phyloP scores from a whole-genome alignment of 352 stramenopile species.

The Pythium diclinum region DNA sequence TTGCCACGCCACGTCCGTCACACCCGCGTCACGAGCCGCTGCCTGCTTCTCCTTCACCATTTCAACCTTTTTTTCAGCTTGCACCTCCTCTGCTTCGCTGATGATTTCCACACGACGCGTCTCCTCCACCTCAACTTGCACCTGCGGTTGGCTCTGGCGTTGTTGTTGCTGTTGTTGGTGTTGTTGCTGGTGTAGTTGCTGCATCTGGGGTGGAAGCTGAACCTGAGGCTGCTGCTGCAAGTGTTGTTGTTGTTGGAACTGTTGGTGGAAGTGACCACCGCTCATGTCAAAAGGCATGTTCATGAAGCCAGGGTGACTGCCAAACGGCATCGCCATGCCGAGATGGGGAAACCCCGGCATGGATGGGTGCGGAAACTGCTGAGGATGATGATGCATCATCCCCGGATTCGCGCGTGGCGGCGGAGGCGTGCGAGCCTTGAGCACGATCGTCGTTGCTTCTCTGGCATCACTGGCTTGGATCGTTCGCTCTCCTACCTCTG shows the following conservation, averaged over 20 bases:
- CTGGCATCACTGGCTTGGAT: conserved; percentile 43
- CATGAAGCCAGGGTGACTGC: background rate
- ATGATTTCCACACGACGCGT: conserved; percentile 23
- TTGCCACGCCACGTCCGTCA: conserved; percentile 65
- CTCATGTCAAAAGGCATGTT: background rate
- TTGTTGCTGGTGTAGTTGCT: background rate
- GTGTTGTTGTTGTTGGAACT: background rate
- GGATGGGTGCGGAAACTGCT: background rate
- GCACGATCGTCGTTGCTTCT: conserved; percentile 31
- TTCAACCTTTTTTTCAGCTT: background rate
- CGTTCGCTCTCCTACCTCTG: conserved; percentile 41
- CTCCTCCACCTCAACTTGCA: background rate
- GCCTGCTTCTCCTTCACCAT: background rate
- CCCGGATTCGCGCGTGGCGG: conserved; percentile 10
- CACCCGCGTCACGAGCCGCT: conserved; percentile 39
- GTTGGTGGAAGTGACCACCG: background rate
- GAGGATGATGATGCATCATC: background rate
- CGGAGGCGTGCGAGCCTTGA: conserved; percentile 37
- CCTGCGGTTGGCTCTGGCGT: background rate
- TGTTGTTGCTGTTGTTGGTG: background rate
- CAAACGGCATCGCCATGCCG: background rate
- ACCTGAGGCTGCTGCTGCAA: background rate
- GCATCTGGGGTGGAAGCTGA: background rate
- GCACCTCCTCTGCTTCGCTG: conserved; percentile 13
- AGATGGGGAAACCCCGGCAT: background rate